phyloP scores from a whole-genome alignment of 202 grass and related monocot species.

The Carex sylvatica region DNA sequence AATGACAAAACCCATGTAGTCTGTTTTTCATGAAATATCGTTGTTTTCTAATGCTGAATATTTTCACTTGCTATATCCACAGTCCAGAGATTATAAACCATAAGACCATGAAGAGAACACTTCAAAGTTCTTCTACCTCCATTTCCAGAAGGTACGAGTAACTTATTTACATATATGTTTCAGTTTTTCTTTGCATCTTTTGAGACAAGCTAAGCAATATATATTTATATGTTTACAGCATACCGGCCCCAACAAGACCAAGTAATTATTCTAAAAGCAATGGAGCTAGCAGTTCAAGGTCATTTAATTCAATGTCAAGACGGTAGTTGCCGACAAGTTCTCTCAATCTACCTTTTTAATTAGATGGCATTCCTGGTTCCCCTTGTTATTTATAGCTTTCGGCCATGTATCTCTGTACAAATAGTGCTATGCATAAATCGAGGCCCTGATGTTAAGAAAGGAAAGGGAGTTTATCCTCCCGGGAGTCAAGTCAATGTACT shows the following conservation, averaged over 20 bases:
- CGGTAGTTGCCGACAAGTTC: neutral
- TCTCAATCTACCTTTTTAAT: neutral
- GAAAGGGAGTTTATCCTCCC: neutral
- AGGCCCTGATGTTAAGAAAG: neutral
- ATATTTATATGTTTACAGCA: constrained; percentile 24
- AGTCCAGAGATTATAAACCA: constrained; percentile 37
- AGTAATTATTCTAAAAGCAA: constrained; percentile 22
- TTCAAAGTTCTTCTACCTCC: constrained; percentile 25
- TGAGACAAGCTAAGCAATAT: neutral
- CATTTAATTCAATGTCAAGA: constrained; percentile 23
- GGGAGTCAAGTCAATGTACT: neutral
- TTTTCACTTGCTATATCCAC: neutral
- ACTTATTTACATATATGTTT: neutral
- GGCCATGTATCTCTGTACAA: neutral
- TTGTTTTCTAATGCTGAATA: neutral
- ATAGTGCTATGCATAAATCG: neutral
- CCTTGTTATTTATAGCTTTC: neutral
- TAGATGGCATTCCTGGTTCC: neutral
- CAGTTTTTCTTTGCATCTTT: neutral
- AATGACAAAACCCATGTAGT: neutral
- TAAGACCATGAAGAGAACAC: constrained; percentile 26
- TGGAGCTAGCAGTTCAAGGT: constrained; percentile 24
- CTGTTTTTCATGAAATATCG: neutral
- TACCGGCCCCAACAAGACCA: constrained; percentile 13
- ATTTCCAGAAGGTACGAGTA: constrained; percentile 21